Conservation (phyloP, 805 yeast genomes). For the Metschnikowia dekortorum region DNA sequence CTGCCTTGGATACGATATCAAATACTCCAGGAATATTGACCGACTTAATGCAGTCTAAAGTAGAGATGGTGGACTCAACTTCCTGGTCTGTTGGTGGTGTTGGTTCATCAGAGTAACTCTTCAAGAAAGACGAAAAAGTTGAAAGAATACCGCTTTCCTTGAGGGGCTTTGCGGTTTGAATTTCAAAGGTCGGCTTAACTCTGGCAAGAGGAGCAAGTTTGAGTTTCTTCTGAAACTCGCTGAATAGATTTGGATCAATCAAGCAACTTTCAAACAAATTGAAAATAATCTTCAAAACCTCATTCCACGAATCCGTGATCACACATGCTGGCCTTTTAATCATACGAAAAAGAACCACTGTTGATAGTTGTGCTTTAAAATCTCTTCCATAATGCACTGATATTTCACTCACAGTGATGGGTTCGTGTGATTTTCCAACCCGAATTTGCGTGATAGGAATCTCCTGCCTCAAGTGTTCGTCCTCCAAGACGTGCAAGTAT, state of each 20-base stretch:
- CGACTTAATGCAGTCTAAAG: conserved; percentile 77
- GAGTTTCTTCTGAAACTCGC: conserved; percentile 57
- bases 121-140: conserved; percentile 86
- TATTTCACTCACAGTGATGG: conserved; percentile 72
- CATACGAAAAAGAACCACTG: conserved; percentile 80
- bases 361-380: conserved; percentile 85
- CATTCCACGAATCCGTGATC: conserved; percentile 56
- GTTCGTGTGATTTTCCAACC: conserved; percentile 51
- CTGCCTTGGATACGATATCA: conserved; percentile 42
- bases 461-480: conserved; percentile 23
- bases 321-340: conserved; percentile 52
- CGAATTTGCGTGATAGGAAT: conserved; percentile 35
- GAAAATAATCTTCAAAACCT: conserved; percentile 54
- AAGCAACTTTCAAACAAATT: conserved; percentile 70
- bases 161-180: conserved; percentile 58
- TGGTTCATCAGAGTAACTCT: conserved; percentile 80
- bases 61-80: conserved; percentile 76
- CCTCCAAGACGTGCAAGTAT: conserved; percentile 11
- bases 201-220: conserved; percentile 51
- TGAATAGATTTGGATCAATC: conserved; percentile 56
- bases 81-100: conserved; percentile 94
- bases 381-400: conserved; percentile 85
- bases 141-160: conserved; percentile 80
- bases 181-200: conserved; percentile 63
- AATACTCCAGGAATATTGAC: conserved; percentile 58